Base-by-base conservation (phyloP, 371 early-diverging fungal species). In the Nematocida minor region DNA sequence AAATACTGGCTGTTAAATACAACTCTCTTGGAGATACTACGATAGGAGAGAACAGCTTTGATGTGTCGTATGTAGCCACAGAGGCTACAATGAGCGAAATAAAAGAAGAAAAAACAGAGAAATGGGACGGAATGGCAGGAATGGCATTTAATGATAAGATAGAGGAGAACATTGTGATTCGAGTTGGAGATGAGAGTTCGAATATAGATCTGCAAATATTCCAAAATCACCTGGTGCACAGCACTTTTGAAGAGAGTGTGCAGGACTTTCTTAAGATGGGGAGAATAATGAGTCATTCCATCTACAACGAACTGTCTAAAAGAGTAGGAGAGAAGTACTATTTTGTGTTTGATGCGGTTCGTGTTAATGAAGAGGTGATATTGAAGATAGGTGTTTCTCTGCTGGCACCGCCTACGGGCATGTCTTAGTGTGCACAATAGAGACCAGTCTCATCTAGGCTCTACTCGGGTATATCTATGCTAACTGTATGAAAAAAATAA, bases 281-380 rank as follows among this genome's bases (percentile, higher is more conserved):
- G 22, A 51, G 29, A n/a, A 7, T 4, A 6, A 14, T 22, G 11
- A 34, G 25, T 2, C 40, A 0, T 2, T 57, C 62, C 9, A 32
- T 57, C 3, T 66, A 70, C 47, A 54, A 64, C 16, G 51, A 71
- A 14, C 48, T 80, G 22, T 27, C 36, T 7, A 41, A 46, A 47
- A 74, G 31, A 36, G 60, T 64, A 16, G 79, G 71, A 29, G 66
- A 42, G 27, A 29, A 47, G 27, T 44, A 36, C 48, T 38, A 57
- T 54, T 51, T 81, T 68, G 70, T 83, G 25, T 41, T 81, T 63
- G 82, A 83, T 40, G 71, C 63, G 16, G 60, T 83, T 42, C 54
- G 82, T 47, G 67, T 69, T 31, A 34, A 34, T 22, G 60, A 48
- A n/a, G 63, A 79, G 14, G 69, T 22, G 44, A 51, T 83, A 49